These are phyloP conservation scores for Tubosaeta sp. DNA, from an alignment of 768 basidiomycete genomes.

Conservation along the genomic window DNA sequence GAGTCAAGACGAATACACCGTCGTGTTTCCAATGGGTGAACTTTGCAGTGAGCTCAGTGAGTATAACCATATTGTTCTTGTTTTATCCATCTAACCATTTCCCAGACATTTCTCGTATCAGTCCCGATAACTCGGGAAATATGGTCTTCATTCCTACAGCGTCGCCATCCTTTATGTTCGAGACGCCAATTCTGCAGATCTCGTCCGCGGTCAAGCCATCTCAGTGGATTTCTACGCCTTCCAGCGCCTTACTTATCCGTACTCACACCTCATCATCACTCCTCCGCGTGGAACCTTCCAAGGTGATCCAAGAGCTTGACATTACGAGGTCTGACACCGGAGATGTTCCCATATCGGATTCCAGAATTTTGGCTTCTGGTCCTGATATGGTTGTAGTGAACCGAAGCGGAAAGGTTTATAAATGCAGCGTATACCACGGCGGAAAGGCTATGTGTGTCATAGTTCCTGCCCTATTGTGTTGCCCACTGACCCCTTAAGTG, in stretches of 20 bases:
- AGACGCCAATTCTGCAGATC: constrained; percentile 69
- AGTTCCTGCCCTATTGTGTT: background rate
- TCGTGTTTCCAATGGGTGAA: constrained; percentile 66
- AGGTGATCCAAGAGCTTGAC: constrained; percentile 33
- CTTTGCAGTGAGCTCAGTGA: constrained; percentile 56
- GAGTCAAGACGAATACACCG: constrained; percentile 27
- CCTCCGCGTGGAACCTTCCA: constrained; percentile 26
- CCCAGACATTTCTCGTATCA: constrained; percentile 49
- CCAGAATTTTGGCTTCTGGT: constrained; percentile 35
- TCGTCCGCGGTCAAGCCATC: constrained; percentile 28
- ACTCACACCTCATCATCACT: constrained; percentile 44
- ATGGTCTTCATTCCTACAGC: constrained; percentile 33
- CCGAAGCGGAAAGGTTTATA: constrained; percentile 49
- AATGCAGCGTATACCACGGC: constrained; percentile 36
- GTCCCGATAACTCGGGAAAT: constrained; percentile 15
- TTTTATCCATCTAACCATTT: constrained; percentile 3
- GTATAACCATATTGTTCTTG: constrained; percentile 14
- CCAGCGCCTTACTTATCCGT: constrained; percentile 36
- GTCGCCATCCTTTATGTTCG: constrained; percentile 43
- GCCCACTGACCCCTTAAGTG: background rate
- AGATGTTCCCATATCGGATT: constrained; percentile 43
- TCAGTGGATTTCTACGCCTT: constrained; percentile 10
- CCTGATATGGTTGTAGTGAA: constrained; percentile 44
- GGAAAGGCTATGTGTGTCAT: constrained; percentile 39
- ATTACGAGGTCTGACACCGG: constrained; percentile 40